Percentiles rank a stretch among this genome's conserved stretches.
Conservation (phyloP, 805 yeast species). For the Novakomyces olei region DNA sequence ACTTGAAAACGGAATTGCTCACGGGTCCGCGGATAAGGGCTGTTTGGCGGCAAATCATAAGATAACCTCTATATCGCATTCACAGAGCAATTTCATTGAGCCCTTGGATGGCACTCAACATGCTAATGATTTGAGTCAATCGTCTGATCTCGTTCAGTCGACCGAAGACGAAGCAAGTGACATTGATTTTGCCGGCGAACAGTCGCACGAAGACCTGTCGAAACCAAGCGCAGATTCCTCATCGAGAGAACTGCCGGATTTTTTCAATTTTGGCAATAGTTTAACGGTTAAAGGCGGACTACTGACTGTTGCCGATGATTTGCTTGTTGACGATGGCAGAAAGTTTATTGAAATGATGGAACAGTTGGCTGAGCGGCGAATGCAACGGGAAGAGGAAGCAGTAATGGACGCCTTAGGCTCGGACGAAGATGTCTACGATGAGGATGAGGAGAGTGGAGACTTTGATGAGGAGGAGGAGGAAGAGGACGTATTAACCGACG, state of each 20-base stretch:
- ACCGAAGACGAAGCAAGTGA: background rate
- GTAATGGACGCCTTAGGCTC: slow-evolving; percentile 14
- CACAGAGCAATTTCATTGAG: too few species aligned
- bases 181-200: background rate
- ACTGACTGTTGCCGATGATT: slow-evolving; percentile 52
- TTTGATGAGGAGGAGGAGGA: slow-evolving; percentile 9
- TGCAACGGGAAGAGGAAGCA: slow-evolving; percentile 17
- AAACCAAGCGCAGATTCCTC: too few species aligned
- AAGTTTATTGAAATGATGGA: slow-evolving; percentile 65
- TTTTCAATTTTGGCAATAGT: slow-evolving; percentile 14
- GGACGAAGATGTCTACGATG: slow-evolving; percentile 16
- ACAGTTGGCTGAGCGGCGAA: slow-evolving; percentile 35
- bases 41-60: too few species aligned
- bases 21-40: too few species aligned
- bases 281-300: slow-evolving; percentile 22
- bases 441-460: slow-evolving; percentile 16
- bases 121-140: background rate
- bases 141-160: background rate
- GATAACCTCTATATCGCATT: too few species aligned
- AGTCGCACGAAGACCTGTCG: too few species aligned
- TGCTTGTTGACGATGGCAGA: slow-evolving; percentile 55
- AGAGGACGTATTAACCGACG: slow-evolving; percentile 20
- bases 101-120: background rate
- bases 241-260: too few species aligned
- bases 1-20: too few species aligned